Conservation (phyloP, 2,329 filamentous ascomycete genomes). For the Chaetothyriales sp. region DNA sequence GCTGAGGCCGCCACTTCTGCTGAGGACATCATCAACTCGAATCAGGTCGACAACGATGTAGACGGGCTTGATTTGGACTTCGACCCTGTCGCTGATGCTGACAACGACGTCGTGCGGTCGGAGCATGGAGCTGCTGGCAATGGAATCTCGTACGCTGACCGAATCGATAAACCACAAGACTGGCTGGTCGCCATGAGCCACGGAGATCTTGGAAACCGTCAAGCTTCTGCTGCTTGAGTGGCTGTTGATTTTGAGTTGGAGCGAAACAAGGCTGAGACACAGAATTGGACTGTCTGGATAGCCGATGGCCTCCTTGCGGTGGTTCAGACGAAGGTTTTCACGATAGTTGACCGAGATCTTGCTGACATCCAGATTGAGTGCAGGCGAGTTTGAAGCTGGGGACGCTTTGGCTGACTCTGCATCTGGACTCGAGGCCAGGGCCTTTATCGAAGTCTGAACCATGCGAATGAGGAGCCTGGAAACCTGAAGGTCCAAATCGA, state of each 20-base stretch:
- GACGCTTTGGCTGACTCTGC: not conserved
- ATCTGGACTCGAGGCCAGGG: not conserved
- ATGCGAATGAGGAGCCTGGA: not conserved
- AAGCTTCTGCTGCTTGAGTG: slow-evolving; percentile 1
- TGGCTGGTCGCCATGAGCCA: slow-evolving; percentile 36
- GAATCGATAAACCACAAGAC: slow-evolving; percentile 40
- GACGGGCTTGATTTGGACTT: slow-evolving; percentile 63
- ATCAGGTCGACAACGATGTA: slow-evolving; percentile 64
- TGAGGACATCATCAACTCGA: slow-evolving; percentile 70
- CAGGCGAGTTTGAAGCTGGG: not conserved
- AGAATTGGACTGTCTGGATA: not conserved
- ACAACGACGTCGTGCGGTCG: slow-evolving; percentile 14
- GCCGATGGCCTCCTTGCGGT: not conserved
- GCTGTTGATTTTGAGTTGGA: not conserved
- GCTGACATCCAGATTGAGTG: not conserved
- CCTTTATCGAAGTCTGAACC: not conserved
- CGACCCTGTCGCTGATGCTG: slow-evolving; percentile 27
- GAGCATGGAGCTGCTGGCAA: slow-evolving; percentile 17
- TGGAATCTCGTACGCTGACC: slow-evolving; percentile 29
- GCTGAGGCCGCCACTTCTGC: slow-evolving; percentile 81
- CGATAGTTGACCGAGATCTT: not conserved
- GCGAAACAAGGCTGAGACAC: not conserved
- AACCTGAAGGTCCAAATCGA: not conserved
- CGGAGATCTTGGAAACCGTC: slow-evolving; percentile 27
- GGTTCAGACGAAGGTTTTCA: not conserved